Percentiles rank a stretch among this genome's conserved stretches.
phyloP scores from a whole-genome alignment of 2,329 filamentous ascomycete genomes.

The Phyllosticta citriasiana region DNA sequence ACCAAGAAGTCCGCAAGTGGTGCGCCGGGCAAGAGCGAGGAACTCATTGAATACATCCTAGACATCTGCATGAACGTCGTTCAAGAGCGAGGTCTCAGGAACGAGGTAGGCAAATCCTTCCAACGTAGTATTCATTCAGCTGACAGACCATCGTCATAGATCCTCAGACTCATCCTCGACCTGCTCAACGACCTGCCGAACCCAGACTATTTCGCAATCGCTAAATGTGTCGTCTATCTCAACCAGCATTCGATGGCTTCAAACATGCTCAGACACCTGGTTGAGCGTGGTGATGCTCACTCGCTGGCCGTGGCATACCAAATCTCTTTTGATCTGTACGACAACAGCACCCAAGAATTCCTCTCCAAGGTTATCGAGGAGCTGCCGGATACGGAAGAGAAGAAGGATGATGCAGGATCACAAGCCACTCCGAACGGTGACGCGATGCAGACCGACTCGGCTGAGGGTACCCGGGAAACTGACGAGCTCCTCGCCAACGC shows the following conservation, averaged over 20 bases:
- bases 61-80: slow-evolving; percentile 97
- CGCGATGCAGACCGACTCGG: slow-evolving; percentile 22
- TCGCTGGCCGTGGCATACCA: slow-evolving; percentile 87
- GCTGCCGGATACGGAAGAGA: slow-evolving; percentile 48
- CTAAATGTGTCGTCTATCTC: slow-evolving; percentile 93
- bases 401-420: slow-evolving; percentile 30
- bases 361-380: slow-evolving; percentile 78
- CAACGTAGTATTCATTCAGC: neutral
- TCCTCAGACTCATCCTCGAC: slow-evolving; percentile 83
- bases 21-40: slow-evolving; percentile 59
- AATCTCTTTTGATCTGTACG: slow-evolving; percentile 95
- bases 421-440: slow-evolving; percentile 30
- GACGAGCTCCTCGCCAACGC: slow-evolving; percentile 49
- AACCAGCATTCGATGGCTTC: slow-evolving; percentile 81
- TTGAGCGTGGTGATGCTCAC: slow-evolving; percentile 66
- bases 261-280: slow-evolving; percentile 70
- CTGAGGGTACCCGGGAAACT: slow-evolving; percentile 45
- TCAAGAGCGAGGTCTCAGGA: slow-evolving; percentile 79
- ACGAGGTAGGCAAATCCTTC: slow-evolving; percentile 40
- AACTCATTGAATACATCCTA: slow-evolving; percentile 92
- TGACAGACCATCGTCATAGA: slow-evolving; percentile 38
- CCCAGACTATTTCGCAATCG: slow-evolving; percentile 96
- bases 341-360: slow-evolving; percentile 97
- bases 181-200: slow-evolving; percentile 87
- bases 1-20: slow-evolving; percentile 48